A percentile compares a stretch with the other conserved stretches of the same genome.
Conservation (phyloP, 768 basidiomycete species). For the Mycena filopes region DNA sequence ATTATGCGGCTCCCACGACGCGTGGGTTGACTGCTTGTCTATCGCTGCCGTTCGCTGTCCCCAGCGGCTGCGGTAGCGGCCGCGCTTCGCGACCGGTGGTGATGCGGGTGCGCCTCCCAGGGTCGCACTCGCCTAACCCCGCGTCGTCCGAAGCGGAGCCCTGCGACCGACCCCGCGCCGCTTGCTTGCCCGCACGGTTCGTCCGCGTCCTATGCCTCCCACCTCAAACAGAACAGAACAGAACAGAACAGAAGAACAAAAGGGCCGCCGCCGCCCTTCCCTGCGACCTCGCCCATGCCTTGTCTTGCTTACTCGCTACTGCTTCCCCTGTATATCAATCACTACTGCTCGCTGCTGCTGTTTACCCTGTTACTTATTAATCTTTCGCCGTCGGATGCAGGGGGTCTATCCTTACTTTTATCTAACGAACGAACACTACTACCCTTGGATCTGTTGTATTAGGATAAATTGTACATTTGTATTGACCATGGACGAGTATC, state of each 20-base stretch:
- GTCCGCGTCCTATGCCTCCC: too few relatives aligned
- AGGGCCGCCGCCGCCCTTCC: too few relatives aligned
- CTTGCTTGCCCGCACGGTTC: too few relatives aligned
- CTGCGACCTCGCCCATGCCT: not conserved
- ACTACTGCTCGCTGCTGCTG: not conserved
- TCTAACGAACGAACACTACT: constrained; percentile 13
- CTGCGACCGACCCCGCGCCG: too few relatives aligned
- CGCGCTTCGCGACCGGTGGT: too few relatives aligned
- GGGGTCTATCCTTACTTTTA: constrained; percentile 16
- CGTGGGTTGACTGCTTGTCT: not conserved
- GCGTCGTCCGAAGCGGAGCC: too few relatives aligned
- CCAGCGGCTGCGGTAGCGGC: too few relatives aligned
- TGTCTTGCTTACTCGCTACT: not conserved
- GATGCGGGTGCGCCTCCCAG: too few relatives aligned
- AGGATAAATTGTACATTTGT: constrained; percentile 13
- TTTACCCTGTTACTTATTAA: not conserved
- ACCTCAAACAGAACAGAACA: too few relatives aligned
- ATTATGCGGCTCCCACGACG: not conserved
- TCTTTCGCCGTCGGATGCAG: not conserved
- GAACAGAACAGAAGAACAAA: too few relatives aligned
- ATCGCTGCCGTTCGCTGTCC: not conserved
- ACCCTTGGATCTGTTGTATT: constrained; percentile 12
- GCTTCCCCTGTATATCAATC: not conserved
- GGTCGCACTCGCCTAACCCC: not conserved
- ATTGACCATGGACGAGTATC: not conserved